Evolutionary conservation across 495 filamentous ascomycete genomes (phyloP).

Genomic region (Usnea hakonensis): DNA sequence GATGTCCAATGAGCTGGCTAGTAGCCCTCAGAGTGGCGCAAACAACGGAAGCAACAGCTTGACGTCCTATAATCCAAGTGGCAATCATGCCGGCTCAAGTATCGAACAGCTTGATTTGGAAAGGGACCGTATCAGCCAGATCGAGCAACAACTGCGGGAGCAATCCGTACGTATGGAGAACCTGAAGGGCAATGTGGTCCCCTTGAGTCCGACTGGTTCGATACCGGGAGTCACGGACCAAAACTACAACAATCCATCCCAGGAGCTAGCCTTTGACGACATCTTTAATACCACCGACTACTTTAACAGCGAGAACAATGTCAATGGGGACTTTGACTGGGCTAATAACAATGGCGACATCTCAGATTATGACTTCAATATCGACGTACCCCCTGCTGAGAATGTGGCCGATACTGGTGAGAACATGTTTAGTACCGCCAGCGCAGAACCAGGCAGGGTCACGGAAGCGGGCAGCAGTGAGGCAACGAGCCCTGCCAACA

Average conservation of each 20-base stretch:
- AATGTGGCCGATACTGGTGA: neutral
- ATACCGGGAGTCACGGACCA: conserved; percentile 48
- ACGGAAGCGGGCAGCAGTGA: conserved; percentile 20
- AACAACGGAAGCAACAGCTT: conserved; percentile 50
- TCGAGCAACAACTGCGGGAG: conserved; percentile 65
- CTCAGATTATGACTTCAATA: conserved; percentile 20
- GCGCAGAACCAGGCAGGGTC: conserved; percentile 11
- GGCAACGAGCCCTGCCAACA: conserved; percentile 19
- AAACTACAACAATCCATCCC: conserved; percentile 17
- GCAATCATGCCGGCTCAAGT: conserved; percentile 45
- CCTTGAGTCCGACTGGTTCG: conserved; percentile 67
- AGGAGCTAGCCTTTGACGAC: conserved; percentile 56
- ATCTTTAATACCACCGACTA: conserved; percentile 61
- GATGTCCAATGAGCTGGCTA: conserved; percentile 51
- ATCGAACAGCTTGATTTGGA: conserved; percentile 69
- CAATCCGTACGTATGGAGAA: conserved; percentile 65
- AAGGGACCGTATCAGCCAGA: conserved; percentile 65
- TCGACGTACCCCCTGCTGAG: neutral
- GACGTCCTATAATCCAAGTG: conserved; percentile 51
- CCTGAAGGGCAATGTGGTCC: conserved; percentile 61
- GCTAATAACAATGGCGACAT: neutral
- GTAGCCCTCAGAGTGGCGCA: conserved; percentile 16
- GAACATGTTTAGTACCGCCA: neutral
- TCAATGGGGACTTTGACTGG: conserved; percentile 14
- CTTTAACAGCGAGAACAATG: conserved; percentile 34